phyloP scores from a whole-genome alignment of 2,329 filamentous ascomycete species.

The Orbilia brochopaga region DNA sequence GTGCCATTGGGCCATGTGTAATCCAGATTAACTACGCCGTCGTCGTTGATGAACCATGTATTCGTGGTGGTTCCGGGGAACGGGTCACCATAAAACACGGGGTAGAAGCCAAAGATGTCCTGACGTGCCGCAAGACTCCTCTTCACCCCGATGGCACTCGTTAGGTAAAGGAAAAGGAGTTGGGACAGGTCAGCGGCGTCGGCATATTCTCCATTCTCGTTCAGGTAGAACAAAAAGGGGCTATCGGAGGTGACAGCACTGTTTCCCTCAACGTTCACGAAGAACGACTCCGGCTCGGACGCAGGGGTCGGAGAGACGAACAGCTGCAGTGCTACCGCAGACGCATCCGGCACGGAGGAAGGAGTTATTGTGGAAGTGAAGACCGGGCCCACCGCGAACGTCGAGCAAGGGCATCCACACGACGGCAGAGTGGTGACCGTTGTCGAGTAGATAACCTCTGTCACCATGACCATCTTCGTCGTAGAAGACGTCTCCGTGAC shows the following conservation, averaged over 20 bases:
- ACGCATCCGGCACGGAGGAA: conserved; percentile 1
- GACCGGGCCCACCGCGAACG: background rate
- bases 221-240: conserved; percentile 1
- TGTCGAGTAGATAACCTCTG: background rate
- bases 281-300: background rate
- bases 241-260: background rate
- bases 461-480: conserved; percentile 1
- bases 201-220: conserved; percentile 1
- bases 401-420: background rate
- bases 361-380: conserved; percentile 6
- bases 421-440: background rate
- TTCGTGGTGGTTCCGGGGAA: conserved; percentile 4
- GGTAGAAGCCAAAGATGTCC: conserved; percentile 15
- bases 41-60: conserved; percentile 5
- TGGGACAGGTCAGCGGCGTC: conserved; percentile 7
- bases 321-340: conserved; percentile 2
- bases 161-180: conserved; percentile 6
- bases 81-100: conserved; percentile 1
- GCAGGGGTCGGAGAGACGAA: background rate
- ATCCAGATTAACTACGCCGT: conserved; percentile 9
- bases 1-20: conserved; percentile 2
- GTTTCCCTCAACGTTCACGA: conserved; percentile 6
- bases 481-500: conserved; percentile 2
- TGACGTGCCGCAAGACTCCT: background rate
- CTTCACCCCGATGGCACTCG: background rate